Evolutionary conservation across 768 basidiomycete species (phyloP).

Genomic region (Podaxis carcinomalis): DNA sequence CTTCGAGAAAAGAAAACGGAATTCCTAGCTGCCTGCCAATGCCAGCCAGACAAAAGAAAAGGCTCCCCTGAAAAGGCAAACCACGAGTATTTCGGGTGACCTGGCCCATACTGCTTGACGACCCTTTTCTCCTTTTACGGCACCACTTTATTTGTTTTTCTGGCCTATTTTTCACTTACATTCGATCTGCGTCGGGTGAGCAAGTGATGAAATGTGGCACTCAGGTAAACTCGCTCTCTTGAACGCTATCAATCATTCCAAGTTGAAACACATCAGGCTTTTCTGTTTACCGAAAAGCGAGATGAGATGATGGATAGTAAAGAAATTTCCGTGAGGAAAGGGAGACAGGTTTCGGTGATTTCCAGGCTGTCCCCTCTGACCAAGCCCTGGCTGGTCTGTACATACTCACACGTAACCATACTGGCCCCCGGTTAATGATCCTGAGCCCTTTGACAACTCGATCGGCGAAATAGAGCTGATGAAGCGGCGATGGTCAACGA

Average conservation of each 20-base stretch:
- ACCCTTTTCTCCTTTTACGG: neutral
- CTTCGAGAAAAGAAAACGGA: neutral
- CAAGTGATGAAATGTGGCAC: neutral
- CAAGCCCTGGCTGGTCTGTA: neutral
- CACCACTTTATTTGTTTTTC: neutral
- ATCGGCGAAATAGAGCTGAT: neutral
- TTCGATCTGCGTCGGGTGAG: neutral
- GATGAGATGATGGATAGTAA: neutral
- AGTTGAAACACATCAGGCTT: no score
- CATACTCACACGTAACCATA: neutral
- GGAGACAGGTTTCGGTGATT: neutral
- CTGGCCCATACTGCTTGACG: neutral
- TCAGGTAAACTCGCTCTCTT: neutral
- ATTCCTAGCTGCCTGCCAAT: neutral
- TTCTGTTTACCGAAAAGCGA: neutral
- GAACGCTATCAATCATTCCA: neutral
- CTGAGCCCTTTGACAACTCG: neutral
- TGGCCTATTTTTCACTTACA: neutral
- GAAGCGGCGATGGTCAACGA: neutral
- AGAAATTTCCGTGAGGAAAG: neutral
- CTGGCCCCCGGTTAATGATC: neutral
- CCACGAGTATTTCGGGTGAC: conserved; percentile 10
- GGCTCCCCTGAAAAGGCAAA: neutral
- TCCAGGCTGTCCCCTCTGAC: neutral
- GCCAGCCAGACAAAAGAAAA: neutral